Conservation (phyloP, 306 rosid species). For the Medicago lupulina region DNA sequence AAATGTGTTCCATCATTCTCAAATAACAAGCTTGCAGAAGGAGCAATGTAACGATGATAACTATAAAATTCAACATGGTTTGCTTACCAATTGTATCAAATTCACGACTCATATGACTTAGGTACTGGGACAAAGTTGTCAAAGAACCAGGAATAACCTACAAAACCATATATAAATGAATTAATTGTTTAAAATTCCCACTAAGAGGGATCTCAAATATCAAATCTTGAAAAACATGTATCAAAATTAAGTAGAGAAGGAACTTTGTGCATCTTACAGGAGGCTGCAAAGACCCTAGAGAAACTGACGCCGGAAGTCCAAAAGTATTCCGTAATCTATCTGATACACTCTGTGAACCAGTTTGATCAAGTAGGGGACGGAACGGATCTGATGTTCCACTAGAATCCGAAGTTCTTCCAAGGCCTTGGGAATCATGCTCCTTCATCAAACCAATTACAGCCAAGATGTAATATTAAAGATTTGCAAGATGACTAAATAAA, state of each 20-base stretch:
- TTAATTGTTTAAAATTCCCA: constrained; percentile 14
- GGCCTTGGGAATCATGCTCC: constrained; percentile 73
- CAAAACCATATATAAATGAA: constrained; percentile 47
- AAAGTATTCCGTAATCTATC: constrained; percentile 61
- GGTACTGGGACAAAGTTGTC: constrained; percentile 81
- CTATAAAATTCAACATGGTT: constrained; percentile 32
- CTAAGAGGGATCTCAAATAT: constrained; percentile 30
- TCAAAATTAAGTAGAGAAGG: constrained; percentile 42
- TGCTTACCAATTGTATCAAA: constrained; percentile 79
- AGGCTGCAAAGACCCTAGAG: constrained; percentile 78
- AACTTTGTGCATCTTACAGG: constrained; percentile 71
- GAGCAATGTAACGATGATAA: constrained; percentile 35
- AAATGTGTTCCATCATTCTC: constrained; percentile 43
- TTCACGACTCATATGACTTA: constrained; percentile 66
- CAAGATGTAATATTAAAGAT: constrained; percentile 27
- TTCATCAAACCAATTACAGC: constrained; percentile 54
- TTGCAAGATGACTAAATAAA: constrained; percentile 37
- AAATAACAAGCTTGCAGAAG: constrained; percentile 29
- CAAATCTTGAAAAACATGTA: constrained; percentile 20
- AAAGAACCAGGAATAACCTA: constrained; percentile 95
- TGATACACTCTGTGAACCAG: constrained; percentile 54
- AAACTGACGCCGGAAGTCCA: constrained; percentile 64
- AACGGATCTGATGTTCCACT: constrained; percentile 56
- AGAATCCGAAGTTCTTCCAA: constrained; percentile 65
- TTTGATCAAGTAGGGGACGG: constrained; percentile 67